Evolutionary conservation across 73 alveolate genomes (phyloP).

Genomic region (Tetrahymena malaccensis): DNA sequence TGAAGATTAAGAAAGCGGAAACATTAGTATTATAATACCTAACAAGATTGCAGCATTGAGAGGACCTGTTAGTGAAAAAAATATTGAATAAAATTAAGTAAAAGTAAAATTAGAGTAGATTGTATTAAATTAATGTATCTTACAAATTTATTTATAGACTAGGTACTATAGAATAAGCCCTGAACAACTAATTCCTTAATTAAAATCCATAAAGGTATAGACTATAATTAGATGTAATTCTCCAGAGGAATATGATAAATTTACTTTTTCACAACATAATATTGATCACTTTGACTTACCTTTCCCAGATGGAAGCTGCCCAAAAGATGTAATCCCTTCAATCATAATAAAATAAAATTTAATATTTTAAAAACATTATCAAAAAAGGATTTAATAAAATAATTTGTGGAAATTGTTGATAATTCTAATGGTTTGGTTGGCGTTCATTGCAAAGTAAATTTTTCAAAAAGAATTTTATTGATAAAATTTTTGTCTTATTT

Average conservation of each 20-base stretch:
- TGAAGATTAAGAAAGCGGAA: not conserved
- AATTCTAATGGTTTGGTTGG: not conserved
- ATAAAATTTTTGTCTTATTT: not conserved
- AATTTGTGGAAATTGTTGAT: not conserved
- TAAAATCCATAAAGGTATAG: not conserved
- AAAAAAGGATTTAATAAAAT: not conserved
- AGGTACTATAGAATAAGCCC: not conserved
- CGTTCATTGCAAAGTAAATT: not conserved
- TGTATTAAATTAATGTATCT: not conserved
- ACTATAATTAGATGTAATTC: not conserved
- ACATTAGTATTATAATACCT: not conserved
- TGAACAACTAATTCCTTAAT: not conserved
- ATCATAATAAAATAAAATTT: not conserved
- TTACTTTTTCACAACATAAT: not conserved
- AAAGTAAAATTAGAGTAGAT: not conserved
- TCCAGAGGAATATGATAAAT: not conserved
- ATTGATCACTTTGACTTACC: not conserved
- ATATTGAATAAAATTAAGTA: not conserved
- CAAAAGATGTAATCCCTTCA: not conserved
- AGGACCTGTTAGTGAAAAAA: not conserved
- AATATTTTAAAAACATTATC: too few relatives aligned
- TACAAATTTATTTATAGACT: not conserved
- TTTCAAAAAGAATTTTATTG: too few relatives aligned
- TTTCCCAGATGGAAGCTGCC: not conserved
- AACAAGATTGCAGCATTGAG: not conserved